Evolutionary conservation across 345 rosid genomes (phyloP).

Genomic region (Moricandia arvensis): DNA sequence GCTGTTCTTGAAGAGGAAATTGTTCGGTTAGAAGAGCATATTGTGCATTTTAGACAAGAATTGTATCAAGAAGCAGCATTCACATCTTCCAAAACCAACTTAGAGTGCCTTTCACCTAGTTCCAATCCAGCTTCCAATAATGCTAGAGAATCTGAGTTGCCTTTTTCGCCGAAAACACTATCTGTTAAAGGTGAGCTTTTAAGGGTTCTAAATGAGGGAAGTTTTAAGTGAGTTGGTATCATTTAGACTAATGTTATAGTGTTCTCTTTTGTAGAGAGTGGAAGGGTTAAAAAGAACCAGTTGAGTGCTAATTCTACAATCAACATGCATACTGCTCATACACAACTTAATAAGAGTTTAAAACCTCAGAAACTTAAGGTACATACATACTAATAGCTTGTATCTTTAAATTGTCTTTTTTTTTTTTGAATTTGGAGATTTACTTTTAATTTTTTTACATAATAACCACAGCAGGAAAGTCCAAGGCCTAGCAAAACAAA

Average conservation of each 20-base stretch:
- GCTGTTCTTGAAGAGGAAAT: slow-evolving; percentile 94
- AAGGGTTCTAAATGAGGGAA: neutral
- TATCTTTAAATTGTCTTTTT: neutral
- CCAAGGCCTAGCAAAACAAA: slow-evolving; percentile 37
- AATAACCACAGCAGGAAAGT: slow-evolving; percentile 42
- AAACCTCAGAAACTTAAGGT: slow-evolving; percentile 51
- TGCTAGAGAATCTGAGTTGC: slow-evolving; percentile 26
- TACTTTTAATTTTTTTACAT: neutral
- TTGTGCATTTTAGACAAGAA: slow-evolving; percentile 66
- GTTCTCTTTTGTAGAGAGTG: slow-evolving; percentile 33
- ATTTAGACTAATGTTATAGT: neutral
- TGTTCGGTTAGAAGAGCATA: slow-evolving; percentile 76
- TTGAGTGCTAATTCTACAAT: slow-evolving; percentile 33
- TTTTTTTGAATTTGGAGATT: neutral
- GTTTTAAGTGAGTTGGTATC: neutral
- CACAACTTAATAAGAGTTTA: slow-evolving; percentile 42
- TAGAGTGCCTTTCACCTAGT: slow-evolving; percentile 30
- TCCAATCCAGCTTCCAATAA: slow-evolving; percentile 14
- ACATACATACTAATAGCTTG: neutral
- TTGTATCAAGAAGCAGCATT: slow-evolving; percentile 71
- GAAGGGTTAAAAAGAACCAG: slow-evolving; percentile 46
- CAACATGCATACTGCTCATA: slow-evolving; percentile 37
- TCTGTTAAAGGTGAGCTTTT: slow-evolving; percentile 43
- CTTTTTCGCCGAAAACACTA: slow-evolving; percentile 23
- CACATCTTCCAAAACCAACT: slow-evolving; percentile 42